These are phyloP conservation scores for Thielaviopsis ethacetica DNA, from an alignment of 2,329 filamentous ascomycete species.

Conservation along the genomic window DNA sequence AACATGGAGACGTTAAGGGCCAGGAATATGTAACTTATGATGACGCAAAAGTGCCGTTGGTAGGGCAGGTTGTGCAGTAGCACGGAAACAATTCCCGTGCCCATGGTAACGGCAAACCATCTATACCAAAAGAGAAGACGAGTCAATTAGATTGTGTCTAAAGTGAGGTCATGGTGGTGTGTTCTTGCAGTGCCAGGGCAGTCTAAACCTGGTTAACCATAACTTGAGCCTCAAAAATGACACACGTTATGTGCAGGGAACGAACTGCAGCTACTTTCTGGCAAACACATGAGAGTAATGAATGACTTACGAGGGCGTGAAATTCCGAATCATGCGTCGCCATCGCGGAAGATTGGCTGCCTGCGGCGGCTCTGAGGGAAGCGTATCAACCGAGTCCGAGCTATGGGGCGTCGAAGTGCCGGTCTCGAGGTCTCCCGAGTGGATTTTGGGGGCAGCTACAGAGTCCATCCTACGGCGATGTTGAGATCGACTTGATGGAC, in stretches of 20 bases:
- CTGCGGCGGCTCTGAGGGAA: neutral
- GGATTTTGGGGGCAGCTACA: neutral
- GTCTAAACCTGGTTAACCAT: neutral
- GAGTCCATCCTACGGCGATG: neutral
- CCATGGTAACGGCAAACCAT: constrained; percentile 48
- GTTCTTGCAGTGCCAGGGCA: neutral
- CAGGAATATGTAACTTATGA: constrained; percentile 44
- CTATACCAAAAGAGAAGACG: constrained; percentile 15
- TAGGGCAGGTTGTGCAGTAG: constrained; percentile 47
- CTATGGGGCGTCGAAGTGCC: neutral
- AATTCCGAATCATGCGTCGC: constrained; percentile 33
- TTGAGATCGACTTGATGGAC: neutral
- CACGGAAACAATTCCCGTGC: constrained; percentile 50
- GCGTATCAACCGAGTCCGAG: neutral
- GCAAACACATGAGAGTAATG: neutral
- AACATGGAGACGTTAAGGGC: constrained; percentile 44
- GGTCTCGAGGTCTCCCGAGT: neutral
- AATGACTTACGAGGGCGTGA: constrained; percentile 34
- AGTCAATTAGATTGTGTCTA: too few species aligned
- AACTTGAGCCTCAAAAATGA: neutral
- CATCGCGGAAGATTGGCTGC: constrained; percentile 17
- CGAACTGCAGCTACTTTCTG: neutral
- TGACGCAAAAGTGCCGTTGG: constrained; percentile 37
- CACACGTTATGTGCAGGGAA: neutral
- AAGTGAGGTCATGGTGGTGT: too few species aligned